A percentile compares a stretch with the other conserved stretches of the same genome.
These are phyloP conservation scores for Aureobasidium sp. DNA, from an alignment of 2,329 filamentous ascomycete species.

Conservation along the genomic window DNA sequence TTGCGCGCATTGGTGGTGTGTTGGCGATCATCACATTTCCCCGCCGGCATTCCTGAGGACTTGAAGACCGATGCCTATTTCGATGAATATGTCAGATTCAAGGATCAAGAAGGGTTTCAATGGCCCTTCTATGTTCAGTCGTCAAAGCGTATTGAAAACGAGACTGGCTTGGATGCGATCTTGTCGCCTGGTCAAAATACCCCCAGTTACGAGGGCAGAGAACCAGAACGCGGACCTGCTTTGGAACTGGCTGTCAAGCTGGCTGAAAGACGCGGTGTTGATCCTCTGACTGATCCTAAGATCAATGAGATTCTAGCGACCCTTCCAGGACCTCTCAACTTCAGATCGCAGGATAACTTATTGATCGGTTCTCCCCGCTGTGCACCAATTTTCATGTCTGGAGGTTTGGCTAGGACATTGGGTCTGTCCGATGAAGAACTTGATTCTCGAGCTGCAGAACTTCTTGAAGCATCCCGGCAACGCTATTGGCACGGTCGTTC, in stretches of 20 bases:
- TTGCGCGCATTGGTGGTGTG: background rate
- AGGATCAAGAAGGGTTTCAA: background rate
- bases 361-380: background rate
- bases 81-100: background rate
- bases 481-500: background rate
- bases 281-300: background rate
- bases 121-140: background rate
- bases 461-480: background rate
- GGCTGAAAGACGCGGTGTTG: background rate
- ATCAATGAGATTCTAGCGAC: background rate
- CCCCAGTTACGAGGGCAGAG: background rate
- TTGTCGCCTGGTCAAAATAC: background rate
- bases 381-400: background rate
- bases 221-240: background rate
- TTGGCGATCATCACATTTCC: background rate
- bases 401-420: background rate
- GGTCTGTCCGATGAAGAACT: background rate
- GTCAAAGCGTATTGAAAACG: background rate
- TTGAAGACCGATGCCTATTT: background rate
- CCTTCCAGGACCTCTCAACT: background rate
- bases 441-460: background rate
- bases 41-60: background rate
- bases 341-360: no score
- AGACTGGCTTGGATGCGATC: background rate
- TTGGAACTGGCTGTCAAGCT: background rate